phyloP scores from a whole-genome alignment of 208 protist species.

The Kentomonas sorsogonicus region DNA sequence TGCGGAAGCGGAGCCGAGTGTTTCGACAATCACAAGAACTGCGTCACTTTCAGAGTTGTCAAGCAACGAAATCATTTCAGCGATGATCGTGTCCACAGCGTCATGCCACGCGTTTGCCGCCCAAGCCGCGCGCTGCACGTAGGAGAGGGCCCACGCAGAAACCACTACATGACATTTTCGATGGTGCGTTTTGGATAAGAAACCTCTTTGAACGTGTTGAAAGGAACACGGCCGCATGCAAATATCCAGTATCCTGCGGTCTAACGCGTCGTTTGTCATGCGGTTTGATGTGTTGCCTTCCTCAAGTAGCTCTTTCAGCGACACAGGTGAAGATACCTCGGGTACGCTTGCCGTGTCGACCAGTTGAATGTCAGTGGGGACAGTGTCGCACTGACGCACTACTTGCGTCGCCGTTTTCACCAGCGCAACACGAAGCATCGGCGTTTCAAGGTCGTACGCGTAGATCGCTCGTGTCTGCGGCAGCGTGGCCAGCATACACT shows the following conservation, averaged over 20 bases:
- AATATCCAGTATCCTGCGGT: slow-evolving; percentile 17
- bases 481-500: slow-evolving; percentile 8
- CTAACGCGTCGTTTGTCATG: neutral
- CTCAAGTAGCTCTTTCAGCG: neutral
- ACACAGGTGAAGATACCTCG: no score
- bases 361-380: no score
- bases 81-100: slow-evolving; percentile 41
- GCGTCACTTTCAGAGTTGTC: slow-evolving; percentile 29
- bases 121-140: slow-evolving; percentile 77
- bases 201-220: slow-evolving; percentile 28
- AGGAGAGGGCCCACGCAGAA: slow-evolving; percentile 83
- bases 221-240: slow-evolving; percentile 52
- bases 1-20: slow-evolving; percentile 52
- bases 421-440: no score
- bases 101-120: slow-evolving; percentile 58
- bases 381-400: no score
- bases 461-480: neutral
- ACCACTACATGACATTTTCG: slow-evolving; percentile 45
- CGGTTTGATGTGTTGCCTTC: neutral
- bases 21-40: slow-evolving; percentile 74
- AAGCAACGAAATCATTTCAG: slow-evolving; percentile 26
- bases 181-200: slow-evolving; percentile 32
- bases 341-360: no score
- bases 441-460: neutral
- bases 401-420: no score